Percentiles rank a stretch among this genome's conserved stretches.
These are phyloP conservation scores for Aspergillus tamarii DNA, from an alignment of 2,329 filamentous ascomycete genomes.

Conservation along the genomic window DNA sequence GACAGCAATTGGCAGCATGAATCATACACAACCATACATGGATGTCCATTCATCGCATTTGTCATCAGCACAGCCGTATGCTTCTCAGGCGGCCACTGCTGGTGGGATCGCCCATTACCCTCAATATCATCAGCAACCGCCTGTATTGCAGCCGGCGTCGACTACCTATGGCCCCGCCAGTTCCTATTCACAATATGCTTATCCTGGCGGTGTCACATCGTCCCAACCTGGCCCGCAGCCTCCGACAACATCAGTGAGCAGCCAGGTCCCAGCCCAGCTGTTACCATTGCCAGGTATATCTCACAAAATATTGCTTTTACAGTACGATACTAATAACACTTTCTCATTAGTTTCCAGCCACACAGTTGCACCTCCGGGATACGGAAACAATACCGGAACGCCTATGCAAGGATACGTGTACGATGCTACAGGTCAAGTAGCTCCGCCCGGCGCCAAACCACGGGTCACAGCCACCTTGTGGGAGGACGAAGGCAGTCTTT, in stretches of 20 bases:
- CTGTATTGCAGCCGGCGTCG: slow-evolving; percentile 73
- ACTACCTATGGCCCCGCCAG: slow-evolving; percentile 66
- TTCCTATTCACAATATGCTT: slow-evolving; percentile 72
- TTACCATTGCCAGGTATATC: slow-evolving; percentile 63
- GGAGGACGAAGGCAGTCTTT: slow-evolving; percentile 97
- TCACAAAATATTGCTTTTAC: neutral
- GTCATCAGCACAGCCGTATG: slow-evolving; percentile 73
- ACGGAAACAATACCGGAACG: slow-evolving; percentile 43
- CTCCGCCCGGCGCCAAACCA: slow-evolving; percentile 93
- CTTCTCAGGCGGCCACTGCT: slow-evolving; percentile 76
- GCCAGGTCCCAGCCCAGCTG: slow-evolving; percentile 68
- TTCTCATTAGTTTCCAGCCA: slow-evolving; percentile 40
- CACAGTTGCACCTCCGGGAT: slow-evolving; percentile 38
- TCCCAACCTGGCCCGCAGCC: slow-evolving; percentile 70
- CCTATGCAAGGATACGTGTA: slow-evolving; percentile 57
- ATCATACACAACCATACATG: slow-evolving; percentile 79
- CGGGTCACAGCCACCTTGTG: slow-evolving; percentile 94
- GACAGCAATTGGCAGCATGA: slow-evolving; percentile 66
- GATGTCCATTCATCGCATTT: slow-evolving; percentile 80
- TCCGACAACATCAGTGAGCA: slow-evolving; percentile 71
- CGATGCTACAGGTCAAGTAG: slow-evolving; percentile 89
- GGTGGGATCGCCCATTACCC: slow-evolving; percentile 71
- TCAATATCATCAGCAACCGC: slow-evolving; percentile 70
- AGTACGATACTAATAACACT: slow-evolving; percentile 12
- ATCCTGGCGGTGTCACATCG: slow-evolving; percentile 77